Conservation (phyloP, 305 asterid genomes). For the Rubia tinctorum region DNA sequence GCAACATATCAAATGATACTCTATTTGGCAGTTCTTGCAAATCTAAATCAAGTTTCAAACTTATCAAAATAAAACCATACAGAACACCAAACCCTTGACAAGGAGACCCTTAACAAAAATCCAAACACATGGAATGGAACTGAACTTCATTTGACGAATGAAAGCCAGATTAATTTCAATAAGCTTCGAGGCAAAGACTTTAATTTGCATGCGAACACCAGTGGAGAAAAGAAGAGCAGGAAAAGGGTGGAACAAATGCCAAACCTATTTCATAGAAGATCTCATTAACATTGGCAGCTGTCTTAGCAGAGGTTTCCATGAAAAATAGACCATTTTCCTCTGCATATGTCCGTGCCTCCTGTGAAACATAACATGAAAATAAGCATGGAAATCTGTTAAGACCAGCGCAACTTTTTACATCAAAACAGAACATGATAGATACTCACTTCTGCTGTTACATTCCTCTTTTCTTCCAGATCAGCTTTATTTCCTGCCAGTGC, state of each 20-base stretch:
- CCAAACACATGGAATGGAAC: neutral
- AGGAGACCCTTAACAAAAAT: neutral
- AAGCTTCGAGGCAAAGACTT: neutral
- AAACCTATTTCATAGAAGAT: constrained; percentile 81
- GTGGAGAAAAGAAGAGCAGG: constrained; percentile 11
- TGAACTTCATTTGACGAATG: neutral
- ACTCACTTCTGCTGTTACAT: constrained; percentile 82
- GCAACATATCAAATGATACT: neutral
- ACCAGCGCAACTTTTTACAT: neutral
- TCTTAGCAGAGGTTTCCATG: constrained; percentile 92
- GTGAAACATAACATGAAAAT: constrained; percentile 18
- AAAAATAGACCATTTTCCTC: constrained; percentile 85
- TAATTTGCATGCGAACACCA: neutral
- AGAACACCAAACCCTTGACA: neutral
- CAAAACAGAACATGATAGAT: constrained; percentile 3
- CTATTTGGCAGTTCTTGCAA: neutral
- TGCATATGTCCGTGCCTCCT: constrained; percentile 77
- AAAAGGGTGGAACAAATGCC: constrained; percentile 18
- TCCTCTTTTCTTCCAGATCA: constrained; percentile 88
- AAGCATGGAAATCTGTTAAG: neutral
- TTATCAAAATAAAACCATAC: neutral
- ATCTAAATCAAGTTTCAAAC: neutral
- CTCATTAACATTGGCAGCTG: constrained; percentile 76
- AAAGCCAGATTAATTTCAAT: neutral
- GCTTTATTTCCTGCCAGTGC: constrained; percentile 94